These are phyloP conservation scores for Neobulgaria alba DNA, from an alignment of 2,329 filamentous ascomycete species.

Conservation along the genomic window DNA sequence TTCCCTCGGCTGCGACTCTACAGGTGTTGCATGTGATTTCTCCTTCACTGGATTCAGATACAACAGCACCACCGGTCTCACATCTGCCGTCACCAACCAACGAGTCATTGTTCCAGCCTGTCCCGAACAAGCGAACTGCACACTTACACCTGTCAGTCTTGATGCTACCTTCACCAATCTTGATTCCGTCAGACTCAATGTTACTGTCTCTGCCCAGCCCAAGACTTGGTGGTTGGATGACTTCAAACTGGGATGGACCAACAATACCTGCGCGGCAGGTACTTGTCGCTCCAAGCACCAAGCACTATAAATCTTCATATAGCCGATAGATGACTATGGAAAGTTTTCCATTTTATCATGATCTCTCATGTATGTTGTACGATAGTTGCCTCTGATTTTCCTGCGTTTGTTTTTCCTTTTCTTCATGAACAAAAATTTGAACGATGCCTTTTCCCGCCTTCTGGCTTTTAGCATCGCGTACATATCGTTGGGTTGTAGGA, in stretches of 20 bases:
- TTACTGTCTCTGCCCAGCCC: constrained; percentile 31
- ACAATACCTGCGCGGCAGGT: constrained; percentile 33
- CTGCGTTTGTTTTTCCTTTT: neutral
- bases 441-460: too few species aligned
- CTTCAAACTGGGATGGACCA: constrained; percentile 35
- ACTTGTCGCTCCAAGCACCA: constrained; percentile 27
- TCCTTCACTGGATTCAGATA: constrained; percentile 31
- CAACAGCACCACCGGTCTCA: constrained; percentile 13
- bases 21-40: constrained; percentile 29
- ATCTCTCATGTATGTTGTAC: neutral
- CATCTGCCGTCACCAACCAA: constrained; percentile 22
- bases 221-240: constrained; percentile 41
- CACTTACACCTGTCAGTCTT: constrained; percentile 23
- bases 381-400: neutral
- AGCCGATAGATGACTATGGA: neutral
- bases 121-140: constrained; percentile 24
- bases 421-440: too few species aligned
- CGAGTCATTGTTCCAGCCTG: constrained; percentile 26
- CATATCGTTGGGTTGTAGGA: too few species aligned
- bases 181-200: constrained; percentile 33
- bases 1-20: constrained; percentile 34
- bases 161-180: constrained; percentile 28
- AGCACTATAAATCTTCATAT: neutral
- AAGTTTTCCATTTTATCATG: neutral
- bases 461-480: too few species aligned